phyloP scores from a whole-genome alignment of 352 stramenopile species.

The Aphanomyces euteiches region DNA sequence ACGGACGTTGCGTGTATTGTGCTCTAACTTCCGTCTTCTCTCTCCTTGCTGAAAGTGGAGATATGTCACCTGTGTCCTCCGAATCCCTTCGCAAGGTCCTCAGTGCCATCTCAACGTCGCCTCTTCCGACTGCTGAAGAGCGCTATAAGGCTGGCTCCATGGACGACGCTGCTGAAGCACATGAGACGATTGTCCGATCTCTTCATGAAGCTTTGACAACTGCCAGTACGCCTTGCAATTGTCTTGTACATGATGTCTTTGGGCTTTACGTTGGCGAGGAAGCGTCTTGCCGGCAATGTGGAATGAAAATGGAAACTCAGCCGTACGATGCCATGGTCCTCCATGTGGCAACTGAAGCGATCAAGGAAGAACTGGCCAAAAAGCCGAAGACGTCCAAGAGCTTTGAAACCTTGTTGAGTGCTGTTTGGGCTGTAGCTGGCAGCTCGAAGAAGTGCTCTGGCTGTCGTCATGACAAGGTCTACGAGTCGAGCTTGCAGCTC shows the following conservation, averaged over 20 bases:
- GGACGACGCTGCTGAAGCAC: slow-evolving; percentile 29
- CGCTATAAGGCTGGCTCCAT: slow-evolving; percentile 22
- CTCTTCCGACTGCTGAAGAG: slow-evolving; percentile 9
- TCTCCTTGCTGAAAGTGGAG: background rate
- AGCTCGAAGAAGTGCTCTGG: slow-evolving; percentile 22
- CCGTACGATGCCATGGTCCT: slow-evolving; percentile 29
- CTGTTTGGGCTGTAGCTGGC: slow-evolving; percentile 7
- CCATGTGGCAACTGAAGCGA: slow-evolving; percentile 10
- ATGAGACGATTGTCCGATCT: slow-evolving; percentile 23
- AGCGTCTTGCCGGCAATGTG: slow-evolving; percentile 11
- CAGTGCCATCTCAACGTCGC: slow-evolving; percentile 20
- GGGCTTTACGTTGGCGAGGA: slow-evolving; percentile 26
- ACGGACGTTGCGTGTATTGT: slow-evolving; percentile 20
- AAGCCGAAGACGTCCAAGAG: background rate
- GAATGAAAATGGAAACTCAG: slow-evolving; percentile 7
- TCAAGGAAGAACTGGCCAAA: background rate
- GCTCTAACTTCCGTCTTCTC: slow-evolving; percentile 16
- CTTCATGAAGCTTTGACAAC: slow-evolving; percentile 17
- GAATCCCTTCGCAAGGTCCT: slow-evolving; percentile 22
- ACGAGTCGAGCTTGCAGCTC: slow-evolving; percentile 24
- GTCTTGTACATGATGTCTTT: slow-evolving; percentile 24
- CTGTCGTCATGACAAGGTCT: slow-evolving; percentile 25
- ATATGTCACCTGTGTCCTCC: background rate
- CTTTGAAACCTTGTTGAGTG: slow-evolving; percentile 21
- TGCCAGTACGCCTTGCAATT: slow-evolving; percentile 2